Base-by-base conservation (phyloP, 1,284 basidiomycete species). In the Boletellus deceptivus region DNA sequence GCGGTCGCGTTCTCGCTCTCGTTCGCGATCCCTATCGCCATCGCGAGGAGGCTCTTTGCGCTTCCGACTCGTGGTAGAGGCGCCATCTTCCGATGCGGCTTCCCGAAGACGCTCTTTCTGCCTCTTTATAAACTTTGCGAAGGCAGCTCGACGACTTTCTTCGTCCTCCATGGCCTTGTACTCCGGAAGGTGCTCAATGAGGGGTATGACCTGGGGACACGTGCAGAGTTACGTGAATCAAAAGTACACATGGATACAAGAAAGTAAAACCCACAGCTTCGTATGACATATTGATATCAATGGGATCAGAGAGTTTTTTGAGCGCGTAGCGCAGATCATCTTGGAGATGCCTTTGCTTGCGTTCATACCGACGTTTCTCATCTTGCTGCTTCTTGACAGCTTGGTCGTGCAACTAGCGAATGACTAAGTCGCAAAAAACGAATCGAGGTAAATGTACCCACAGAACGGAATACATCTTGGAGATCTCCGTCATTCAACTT, bases 271-370 rank as follows among this genome's bases (percentile, higher is more conserved):
- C 52, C 58, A 90, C 91, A 56, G 89, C 83, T 60, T 96, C 93
- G 62, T 87, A 97, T 0, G 84, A 67, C 53, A 84, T 68, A 22
- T 74, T 83, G 38, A 93, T 63, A 56, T 93, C 89, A 39, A 96
- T 71, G 1, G 89, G 79, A 33, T 93, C 86, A 1, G 89, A 71
- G 5, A 96, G 74, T 64, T 96, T 95, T 72, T 92, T 94, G 56
- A 98, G 77, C 0, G 94, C 97, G 69, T 98, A 98, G 4, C 97
- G 88, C 33, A 99, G 76, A 63, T 99, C 97, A 65, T 99, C 96
- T 62, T 97, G 92, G 50, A 91, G 72, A 67, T 97, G 90, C 20
- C 96, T 80, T 54, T 88, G 82, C 60, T 82, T 86, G 42, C 93
- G 80, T 69, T 99, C 97, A 0, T 85, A 74, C 22, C 89, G 78